phyloP scores from a whole-genome alignment of 805 yeast species.

The Brettanomyces bruxellensis region DNA sequence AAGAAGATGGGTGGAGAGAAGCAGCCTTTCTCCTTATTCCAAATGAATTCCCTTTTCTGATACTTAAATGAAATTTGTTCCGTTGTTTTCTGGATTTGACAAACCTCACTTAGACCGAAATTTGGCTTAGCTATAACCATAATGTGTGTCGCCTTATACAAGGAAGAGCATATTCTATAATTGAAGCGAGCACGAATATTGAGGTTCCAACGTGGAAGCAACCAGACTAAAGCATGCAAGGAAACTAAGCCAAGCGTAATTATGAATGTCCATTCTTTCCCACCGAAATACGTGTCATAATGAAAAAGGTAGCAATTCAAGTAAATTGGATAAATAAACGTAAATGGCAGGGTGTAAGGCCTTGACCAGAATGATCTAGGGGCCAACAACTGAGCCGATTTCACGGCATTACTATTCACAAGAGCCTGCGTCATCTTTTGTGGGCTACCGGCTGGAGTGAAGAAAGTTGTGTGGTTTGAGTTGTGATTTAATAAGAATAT shows the following conservation, averaged over 20 bases:
- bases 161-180: slow-evolving; percentile 39
- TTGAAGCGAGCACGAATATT: slow-evolving; percentile 62
- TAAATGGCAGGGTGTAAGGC: slow-evolving; percentile 80
- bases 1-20: slow-evolving; percentile 81
- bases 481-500: neutral
- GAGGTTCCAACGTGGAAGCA: slow-evolving; percentile 93
- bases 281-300: slow-evolving; percentile 77
- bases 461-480: no score
- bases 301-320: slow-evolving; percentile 51
- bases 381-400: slow-evolving; percentile 63
- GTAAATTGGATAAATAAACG: slow-evolving; percentile 68
- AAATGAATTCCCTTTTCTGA: slow-evolving; percentile 87
- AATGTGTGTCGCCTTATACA: slow-evolving; percentile 62
- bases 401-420: slow-evolving; percentile 67
- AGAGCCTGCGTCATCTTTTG: slow-evolving; percentile 23
- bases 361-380: slow-evolving; percentile 52
- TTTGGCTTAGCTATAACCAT: slow-evolving; percentile 77
- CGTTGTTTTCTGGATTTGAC: slow-evolving; percentile 42
- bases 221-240: slow-evolving; percentile 65
- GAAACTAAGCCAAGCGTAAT: slow-evolving; percentile 68
- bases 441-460: no score
- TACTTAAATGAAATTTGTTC: slow-evolving; percentile 65
- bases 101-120: slow-evolving; percentile 78
- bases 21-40: slow-evolving; percentile 38
- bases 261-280: slow-evolving; percentile 94